Evolutionary conservation across 2,329 filamentous ascomycete species (phyloP).

Genomic region (Zymoseptoria crescenta): DNA sequence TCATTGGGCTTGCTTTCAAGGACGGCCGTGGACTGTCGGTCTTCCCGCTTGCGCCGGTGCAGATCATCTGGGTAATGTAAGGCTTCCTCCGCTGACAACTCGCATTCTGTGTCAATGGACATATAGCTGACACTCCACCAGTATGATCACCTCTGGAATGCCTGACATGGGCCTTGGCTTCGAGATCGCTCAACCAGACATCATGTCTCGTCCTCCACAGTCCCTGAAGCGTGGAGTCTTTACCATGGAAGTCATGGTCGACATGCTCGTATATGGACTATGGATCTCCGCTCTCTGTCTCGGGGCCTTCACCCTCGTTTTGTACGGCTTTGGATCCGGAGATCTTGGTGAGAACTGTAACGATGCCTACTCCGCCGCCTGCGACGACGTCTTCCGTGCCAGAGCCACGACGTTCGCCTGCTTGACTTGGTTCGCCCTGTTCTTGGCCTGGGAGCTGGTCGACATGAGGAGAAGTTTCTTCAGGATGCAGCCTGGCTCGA

Average conservation of each 20-base stretch:
- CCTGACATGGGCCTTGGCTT: constrained; percentile 80
- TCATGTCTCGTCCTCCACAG: constrained; percentile 74
- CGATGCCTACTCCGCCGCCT: constrained; percentile 44
- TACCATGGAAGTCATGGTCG: constrained; percentile 65
- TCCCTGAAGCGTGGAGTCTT: constrained; percentile 61
- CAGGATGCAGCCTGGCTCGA: constrained; percentile 58
- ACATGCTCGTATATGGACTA: constrained; percentile 70
- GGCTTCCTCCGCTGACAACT: neutral
- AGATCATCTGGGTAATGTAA: constrained; percentile 59
- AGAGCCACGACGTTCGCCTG: constrained; percentile 66
- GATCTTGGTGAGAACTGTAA: constrained; percentile 54
- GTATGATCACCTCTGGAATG: constrained; percentile 79
- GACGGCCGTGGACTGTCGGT: constrained; percentile 65
- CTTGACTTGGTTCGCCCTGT: constrained; percentile 67
- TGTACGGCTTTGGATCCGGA: constrained; percentile 50
- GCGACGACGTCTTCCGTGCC: constrained; percentile 59
- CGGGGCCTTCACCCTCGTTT: constrained; percentile 54
- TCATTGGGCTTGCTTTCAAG: constrained; percentile 75
- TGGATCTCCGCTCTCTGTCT: constrained; percentile 64
- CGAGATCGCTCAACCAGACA: constrained; percentile 64
- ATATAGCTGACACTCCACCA: constrained; percentile 44
- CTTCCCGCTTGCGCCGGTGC: constrained; percentile 75
- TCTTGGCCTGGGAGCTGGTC: constrained; percentile 71
- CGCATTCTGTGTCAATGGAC: neutral
- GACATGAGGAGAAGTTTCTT: constrained; percentile 66